Evolutionary conservation across 352 stramenopile species (phyloP), one percentile per base, ranked within the genome.

Genomic region (Globisporangium recalcitrans): DNA sequence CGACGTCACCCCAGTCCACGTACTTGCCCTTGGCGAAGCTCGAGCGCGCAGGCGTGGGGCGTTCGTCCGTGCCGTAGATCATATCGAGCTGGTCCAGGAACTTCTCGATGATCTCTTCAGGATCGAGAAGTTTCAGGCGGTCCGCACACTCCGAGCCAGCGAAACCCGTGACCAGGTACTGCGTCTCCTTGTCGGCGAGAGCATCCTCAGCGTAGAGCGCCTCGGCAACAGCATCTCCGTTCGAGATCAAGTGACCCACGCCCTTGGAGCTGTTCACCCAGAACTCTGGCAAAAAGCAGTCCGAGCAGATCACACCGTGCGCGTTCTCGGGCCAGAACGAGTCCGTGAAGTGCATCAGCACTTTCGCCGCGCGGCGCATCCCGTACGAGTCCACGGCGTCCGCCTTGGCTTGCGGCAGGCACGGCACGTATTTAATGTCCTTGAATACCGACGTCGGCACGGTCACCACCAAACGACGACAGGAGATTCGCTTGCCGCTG

Each of bases 261-360:
- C 85, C 85, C 8, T 75, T 60, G 14, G 78, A 86, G 64, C 66
- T 87, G 68, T 93, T 91, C 40, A 91, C 71, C 85, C 85, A 93
- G 46, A 91, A 93, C 69, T 93, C 85, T 11, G 85, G 85, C 64
- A 93, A 32, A 69, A 93, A 93, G 58, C 74, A 86, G 36, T 91
- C 79, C 24, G 82, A 91, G 69, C 85, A 93, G 56, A 93, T 84
- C 38, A 93, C 76, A 38, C 85, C 85, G 59, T 93, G 85, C 9
- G 82, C 75, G 58, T 91, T 77, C 53, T 68, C 71, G 8, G 82
- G 79, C 85, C 85, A 93, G 58, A 91, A 93, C 40, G 67, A 58
- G 36, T 68, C 56, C 16, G 65, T 75, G 62, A 91, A 87, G 61
- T 91, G 78, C 58, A 93, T 73, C 19, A 93, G 68, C 62, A 93